Evolutionary conservation across 805 yeast species (phyloP).

Genomic region (Wickerhamomyces xylosicus): DNA sequence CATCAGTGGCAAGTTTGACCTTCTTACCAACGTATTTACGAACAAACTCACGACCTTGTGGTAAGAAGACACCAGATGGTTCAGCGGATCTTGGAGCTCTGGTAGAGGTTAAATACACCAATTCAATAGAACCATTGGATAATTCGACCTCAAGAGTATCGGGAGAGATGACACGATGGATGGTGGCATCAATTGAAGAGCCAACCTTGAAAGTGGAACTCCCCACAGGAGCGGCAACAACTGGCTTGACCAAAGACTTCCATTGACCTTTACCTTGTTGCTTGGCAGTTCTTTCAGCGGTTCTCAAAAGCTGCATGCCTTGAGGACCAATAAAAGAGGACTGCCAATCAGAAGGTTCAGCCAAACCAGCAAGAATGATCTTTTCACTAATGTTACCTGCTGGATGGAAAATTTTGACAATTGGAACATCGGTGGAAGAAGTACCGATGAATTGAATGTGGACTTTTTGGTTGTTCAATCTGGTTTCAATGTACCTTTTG

Average conservation of each 20-base stretch:
- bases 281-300: slow-evolving; percentile 55
- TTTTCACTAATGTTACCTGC: slow-evolving; percentile 65
- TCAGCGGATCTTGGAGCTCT: slow-evolving; percentile 67
- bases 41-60: slow-evolving; percentile 64
- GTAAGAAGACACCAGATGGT: slow-evolving; percentile 43
- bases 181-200: slow-evolving; percentile 39
- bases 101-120: slow-evolving; percentile 69
- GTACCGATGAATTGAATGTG: slow-evolving; percentile 50
- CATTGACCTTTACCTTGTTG: slow-evolving; percentile 46
- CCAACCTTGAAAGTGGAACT: slow-evolving; percentile 30
- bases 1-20: slow-evolving; percentile 52
- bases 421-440: slow-evolving; percentile 59
- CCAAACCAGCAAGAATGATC: slow-evolving; percentile 52
- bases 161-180: slow-evolving; percentile 53
- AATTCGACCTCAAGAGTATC: slow-evolving; percentile 55
- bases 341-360: slow-evolving; percentile 57
- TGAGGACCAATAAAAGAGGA: slow-evolving; percentile 55
- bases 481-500: slow-evolving; percentile 48
- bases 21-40: slow-evolving; percentile 66
- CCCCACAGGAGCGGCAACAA: slow-evolving; percentile 13
- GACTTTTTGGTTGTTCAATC: slow-evolving; percentile 52
- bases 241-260: slow-evolving; percentile 26
- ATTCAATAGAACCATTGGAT: slow-evolving; percentile 32
- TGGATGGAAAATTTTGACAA: slow-evolving; percentile 62
- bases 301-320: slow-evolving; percentile 50